Evolutionary conservation across 768 basidiomycete genomes (phyloP), one percentile per base, ranked within the genome.

Genomic region (Pleurotus citrinopileatus): DNA sequence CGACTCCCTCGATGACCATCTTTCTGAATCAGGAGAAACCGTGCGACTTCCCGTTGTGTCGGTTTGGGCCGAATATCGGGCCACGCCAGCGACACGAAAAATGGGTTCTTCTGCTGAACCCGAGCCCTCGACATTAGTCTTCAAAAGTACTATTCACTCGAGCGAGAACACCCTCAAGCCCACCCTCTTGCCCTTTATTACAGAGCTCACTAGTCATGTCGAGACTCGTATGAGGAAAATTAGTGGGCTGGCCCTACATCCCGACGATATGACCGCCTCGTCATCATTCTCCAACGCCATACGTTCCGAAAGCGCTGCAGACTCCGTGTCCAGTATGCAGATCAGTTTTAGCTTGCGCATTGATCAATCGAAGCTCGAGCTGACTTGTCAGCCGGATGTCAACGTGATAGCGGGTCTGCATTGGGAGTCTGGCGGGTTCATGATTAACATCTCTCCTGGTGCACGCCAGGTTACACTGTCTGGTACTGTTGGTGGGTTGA

Each of bases 361-460:
- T 59, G 94, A 98, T 63, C 81, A 87, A 63, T 98, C 96, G 0
- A 85, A 80, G 52, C 77, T 98, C 46, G 85, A 89, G 55, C 72
- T 98, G 23, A 91, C 89, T 0, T 98, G 96, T 60, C 84, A 86
- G 56, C 93, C 93, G 0, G 92, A 94, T 62, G 91, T 94, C 48
- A 93, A 95, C 58, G 95, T 97, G n/a, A 78, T 88, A 37, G 92
- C 91, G 12, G 87, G 87, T 1, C 64, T 97, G 28, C 81, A 91
- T 43, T 98, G 96, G 96, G 89, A 96, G 52, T 95, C 91, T 60
- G 96, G 96, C 37, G 94, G 94, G 0, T 94, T 98, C 63, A 71
- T 94, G 45, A 67, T 94, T 52, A 89, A 84, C 60, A 73, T 92
- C 36, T 82, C 86, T 32, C 89, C 94, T 1, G 85, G 85, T 2